Base-by-base conservation (phyloP, 2,329 filamentous ascomycete species). In the Calonectria pauciramosa region DNA sequence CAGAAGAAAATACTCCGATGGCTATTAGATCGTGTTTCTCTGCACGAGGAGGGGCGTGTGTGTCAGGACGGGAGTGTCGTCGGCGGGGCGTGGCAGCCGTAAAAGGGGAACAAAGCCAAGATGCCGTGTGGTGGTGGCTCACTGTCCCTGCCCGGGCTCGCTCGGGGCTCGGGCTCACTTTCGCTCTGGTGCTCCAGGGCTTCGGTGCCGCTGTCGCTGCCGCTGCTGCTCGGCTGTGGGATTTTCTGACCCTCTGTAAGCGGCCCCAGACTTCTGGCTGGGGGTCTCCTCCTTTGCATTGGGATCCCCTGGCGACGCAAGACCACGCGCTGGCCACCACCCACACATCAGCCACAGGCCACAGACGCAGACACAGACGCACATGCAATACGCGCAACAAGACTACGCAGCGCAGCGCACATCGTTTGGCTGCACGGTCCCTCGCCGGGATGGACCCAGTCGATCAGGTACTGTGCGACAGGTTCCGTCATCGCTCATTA, bases 11-110 rank as follows among this genome's bases (percentile, higher is more conserved):
- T 78, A 78, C 78, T 78, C 78, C 78, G 75, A 79, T 68, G 67
- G 71, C 63, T 75, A 79, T 80, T 73, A 78, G 77, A 78, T 79
- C 71, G 32, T 51, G 69, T 75, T 66, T 69, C 38, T 60, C 54
- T 73, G 56, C 14, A 18, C 30, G 69, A 77, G 76, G 76, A 74
- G 56, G 34, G 60, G 60, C 41, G 60, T 65, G 26, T 47, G 47
- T 54, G 70, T 41, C 63, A 54, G 47, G 49, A 75, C 51, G 51
- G 41, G 38, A 56, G 36, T 36, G 38, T 51, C n/a, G 60, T 11
- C 30, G 20, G 38, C 18, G 49, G 23, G 69, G 60, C n/a, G 44
- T 36, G 56, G 56, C 54, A n/a, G 34, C 56, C 28, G 68, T 18
- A 26, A 51, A 64, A 59, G 65, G 56, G 54, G 71, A 67, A 60